phyloP scores from a whole-genome alignment of 2,329 filamentous ascomycete genomes.

The Diaporthe nobilis region DNA sequence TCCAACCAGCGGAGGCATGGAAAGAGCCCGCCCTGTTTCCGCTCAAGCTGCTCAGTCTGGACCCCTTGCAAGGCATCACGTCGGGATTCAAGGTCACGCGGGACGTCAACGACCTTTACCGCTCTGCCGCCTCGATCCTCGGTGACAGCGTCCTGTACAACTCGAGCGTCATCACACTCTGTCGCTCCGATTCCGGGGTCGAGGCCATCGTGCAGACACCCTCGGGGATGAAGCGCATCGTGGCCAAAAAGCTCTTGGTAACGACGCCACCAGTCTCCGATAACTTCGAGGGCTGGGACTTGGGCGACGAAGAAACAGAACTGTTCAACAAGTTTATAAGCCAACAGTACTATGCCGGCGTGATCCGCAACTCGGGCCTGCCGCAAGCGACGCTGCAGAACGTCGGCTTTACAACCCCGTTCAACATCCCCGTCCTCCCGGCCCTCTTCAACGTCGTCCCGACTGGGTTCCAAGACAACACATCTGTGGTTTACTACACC shows the following conservation, averaged over 20 bases:
- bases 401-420: conserved; percentile 11
- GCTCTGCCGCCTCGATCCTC: conserved; percentile 29
- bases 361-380: conserved; percentile 22
- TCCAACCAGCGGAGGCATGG: conserved; percentile 15
- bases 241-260: conserved; percentile 18
- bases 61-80: conserved; percentile 10
- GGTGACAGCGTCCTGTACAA: conserved; percentile 32
- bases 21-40: conserved; percentile 28
- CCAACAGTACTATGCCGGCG: conserved; percentile 35
- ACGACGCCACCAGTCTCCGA: conserved; percentile 3
- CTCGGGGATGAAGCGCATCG: not conserved
- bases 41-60: conserved; percentile 19
- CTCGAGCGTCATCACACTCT: conserved; percentile 1
- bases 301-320: not conserved
- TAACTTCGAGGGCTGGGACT: not conserved
- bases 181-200: conserved; percentile 3
- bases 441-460: conserved; percentile 14
- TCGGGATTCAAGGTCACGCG: conserved; percentile 26
- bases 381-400: conserved; percentile 9
- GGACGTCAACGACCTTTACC: conserved; percentile 34
- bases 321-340: conserved; percentile 32
- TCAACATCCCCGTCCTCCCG: conserved; percentile 7
- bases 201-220: conserved; percentile 15
- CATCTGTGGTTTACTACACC: conserved; percentile 4
- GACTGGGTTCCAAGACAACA: conserved; percentile 5